phyloP scores from a whole-genome alignment of 1,139 yeast genomes.

The Spencermartinsiella ligniputridi region DNA sequence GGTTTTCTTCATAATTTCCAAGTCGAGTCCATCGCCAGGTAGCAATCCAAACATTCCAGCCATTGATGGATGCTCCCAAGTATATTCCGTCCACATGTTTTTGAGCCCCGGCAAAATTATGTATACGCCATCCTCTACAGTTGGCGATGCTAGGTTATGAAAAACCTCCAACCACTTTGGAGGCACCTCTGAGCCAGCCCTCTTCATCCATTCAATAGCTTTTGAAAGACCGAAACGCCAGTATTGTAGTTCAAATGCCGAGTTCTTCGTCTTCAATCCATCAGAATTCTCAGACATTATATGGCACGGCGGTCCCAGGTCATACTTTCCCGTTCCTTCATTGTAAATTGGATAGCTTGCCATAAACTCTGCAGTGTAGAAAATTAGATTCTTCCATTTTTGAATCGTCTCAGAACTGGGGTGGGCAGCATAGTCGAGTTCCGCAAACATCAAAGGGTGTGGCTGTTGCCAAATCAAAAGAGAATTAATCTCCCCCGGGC shows the following conservation, averaged over 20 bases:
- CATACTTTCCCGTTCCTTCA: constrained; percentile 6
- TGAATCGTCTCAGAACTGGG: constrained; percentile 8
- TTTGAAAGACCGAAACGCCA: constrained; percentile 11
- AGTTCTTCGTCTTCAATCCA: constrained; percentile 7
- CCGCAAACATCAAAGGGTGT: constrained; percentile 12
- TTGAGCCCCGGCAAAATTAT: constrained; percentile 12
- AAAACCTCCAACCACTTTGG: constrained; percentile 7
- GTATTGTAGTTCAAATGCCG: constrained; percentile 12
- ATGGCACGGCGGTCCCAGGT: constrained; percentile 11
- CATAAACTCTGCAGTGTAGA: constrained; percentile 12
- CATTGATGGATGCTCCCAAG: constrained; percentile 14
- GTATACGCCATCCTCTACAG: constrained; percentile 10
- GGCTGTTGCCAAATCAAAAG: constrained; percentile 13
- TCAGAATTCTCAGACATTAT: constrained; percentile 12
- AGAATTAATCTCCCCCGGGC: constrained; percentile 12
- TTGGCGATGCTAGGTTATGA: constrained; percentile 6
- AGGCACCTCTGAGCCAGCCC: constrained; percentile 5
- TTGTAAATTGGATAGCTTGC: constrained; percentile 8
- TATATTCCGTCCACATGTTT: constrained; percentile 14
- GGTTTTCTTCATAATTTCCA: constrained; percentile 9
- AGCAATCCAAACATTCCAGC: constrained; percentile 14
- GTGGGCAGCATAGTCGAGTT: constrained; percentile 10
- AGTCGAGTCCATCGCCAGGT: constrained; percentile 9
- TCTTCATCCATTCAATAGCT: constrained; percentile 8
- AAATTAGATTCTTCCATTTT: constrained; percentile 8